Evolutionary conservation across 129 eudicot genomes (phyloP), one percentile per base, ranked within the genome.

Genomic region (Escallonia rubra): DNA sequence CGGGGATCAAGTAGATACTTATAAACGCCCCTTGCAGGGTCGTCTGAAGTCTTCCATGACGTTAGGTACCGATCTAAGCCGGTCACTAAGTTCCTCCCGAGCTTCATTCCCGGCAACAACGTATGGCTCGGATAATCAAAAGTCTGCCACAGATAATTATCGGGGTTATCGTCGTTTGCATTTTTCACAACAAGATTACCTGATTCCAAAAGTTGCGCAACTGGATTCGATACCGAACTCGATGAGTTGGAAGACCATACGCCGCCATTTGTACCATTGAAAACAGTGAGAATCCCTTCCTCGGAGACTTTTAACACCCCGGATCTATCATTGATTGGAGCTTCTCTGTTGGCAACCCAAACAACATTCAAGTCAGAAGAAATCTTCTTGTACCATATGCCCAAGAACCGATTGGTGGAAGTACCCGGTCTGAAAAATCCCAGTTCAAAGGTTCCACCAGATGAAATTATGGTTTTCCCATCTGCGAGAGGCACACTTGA

Each of bases 341-440:
- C 61, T 10, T 78, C 74, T 57, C 82, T 78, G 48, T 78, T 78
- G 61, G 78, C 74, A 11, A 71, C 76, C 81, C 72, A 77, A 14
- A 71, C 72, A 59, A 71, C 50, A 1, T 69, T 61, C 4, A 63
- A 55, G 8, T 55, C 72, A 6, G 43, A 4, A 10, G 52, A 15
- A 9, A 46, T 64, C 45, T 64, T 64, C 43, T 16, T 64, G 68
- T 64, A 64, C 68, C 56, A 45, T 45, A 64, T 46, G 8, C 68
- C 68, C 34, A 47, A 10, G 14, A 12, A 64, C 16, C 68, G 55
- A 45, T 10, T 64, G 10, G 23, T 16, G 16, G 68, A 44, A 34
- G 9, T 44, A 15, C 54, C 68, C 6, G 56, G 68, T 11, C 56
- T 64, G 39, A 64, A 6, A 50, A 64, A 47, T 44, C 68, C 68